These are phyloP conservation scores for Wakefieldia striispora DNA, from an alignment of 768 basidiomycete species.

Conservation along the genomic window DNA sequence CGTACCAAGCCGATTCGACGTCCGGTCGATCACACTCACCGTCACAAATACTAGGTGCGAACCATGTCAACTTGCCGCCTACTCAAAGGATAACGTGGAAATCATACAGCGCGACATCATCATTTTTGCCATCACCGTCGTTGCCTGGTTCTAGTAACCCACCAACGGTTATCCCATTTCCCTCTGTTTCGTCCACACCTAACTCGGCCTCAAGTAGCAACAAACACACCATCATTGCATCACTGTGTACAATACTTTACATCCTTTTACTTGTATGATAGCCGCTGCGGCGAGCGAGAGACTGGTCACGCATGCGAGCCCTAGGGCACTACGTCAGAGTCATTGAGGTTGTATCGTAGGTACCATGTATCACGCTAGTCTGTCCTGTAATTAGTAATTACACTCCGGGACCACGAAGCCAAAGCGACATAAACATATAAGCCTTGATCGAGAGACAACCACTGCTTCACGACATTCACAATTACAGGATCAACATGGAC, in stretches of 20 bases:
- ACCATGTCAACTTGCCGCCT: not conserved
- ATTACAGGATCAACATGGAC: slow-evolving; percentile 23
- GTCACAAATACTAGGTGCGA: slow-evolving; percentile 38
- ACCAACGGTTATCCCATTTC: slow-evolving; percentile 1
- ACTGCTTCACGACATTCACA: not conserved
- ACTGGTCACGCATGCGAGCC: not conserved
- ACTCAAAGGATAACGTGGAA: not conserved
- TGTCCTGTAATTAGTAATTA: not conserved
- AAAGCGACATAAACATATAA: slow-evolving; percentile 25
- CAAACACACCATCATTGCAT: slow-evolving; percentile 13
- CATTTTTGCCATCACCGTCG: slow-evolving; percentile 24
- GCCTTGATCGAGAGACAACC: not conserved
- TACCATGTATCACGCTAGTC: not conserved
- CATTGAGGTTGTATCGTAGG: not conserved
- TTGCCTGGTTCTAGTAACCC: slow-evolving; percentile 26
- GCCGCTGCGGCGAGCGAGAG: slow-evolving; percentile 6
- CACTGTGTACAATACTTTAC: slow-evolving; percentile 14
- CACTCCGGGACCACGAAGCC: not conserved
- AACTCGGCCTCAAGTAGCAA: not conserved
- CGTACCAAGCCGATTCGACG: slow-evolving; percentile 34
- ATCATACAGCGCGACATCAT: slow-evolving; percentile 23
- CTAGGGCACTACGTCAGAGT: not conserved
- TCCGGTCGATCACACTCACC: slow-evolving; percentile 37
- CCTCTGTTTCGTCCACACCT: slow-evolving; percentile 9
- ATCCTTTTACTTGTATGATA: slow-evolving; percentile 10